Evolutionary conservation across 345 rosid genomes (phyloP).

Genomic region (Corchorus capsularis): DNA sequence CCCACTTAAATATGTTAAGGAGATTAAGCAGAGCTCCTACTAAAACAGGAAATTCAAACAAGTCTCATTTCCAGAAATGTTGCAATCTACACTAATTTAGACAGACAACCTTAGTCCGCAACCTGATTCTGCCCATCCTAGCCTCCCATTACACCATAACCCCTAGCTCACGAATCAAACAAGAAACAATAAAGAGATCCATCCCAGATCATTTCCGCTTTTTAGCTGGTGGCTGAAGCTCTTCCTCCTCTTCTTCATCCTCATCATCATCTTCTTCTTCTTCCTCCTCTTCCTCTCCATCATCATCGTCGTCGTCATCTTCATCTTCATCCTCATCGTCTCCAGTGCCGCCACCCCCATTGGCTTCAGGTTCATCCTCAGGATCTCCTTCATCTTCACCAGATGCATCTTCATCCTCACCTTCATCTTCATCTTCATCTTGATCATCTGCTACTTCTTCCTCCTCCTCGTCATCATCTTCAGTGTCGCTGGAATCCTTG

Average conservation of each 20-base stretch:
- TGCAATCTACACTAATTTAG: constrained; percentile 23
- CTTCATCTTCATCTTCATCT: constrained; percentile 51
- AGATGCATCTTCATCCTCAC: constrained; percentile 44
- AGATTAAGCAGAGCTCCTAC: background rate
- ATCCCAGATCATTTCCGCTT: constrained; percentile 48
- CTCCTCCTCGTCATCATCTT: constrained; percentile 48
- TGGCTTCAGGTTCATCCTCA: constrained; percentile 49
- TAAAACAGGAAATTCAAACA: constrained; percentile 7
- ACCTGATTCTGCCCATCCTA: constrained; percentile 19
- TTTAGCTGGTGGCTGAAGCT: constrained; percentile 61
- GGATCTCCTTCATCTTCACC: constrained; percentile 44
- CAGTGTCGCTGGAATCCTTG: constrained; percentile 50
- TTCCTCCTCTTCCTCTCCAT: constrained; percentile 15
- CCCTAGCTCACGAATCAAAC: constrained; percentile 10
- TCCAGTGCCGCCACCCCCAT: constrained; percentile 42
- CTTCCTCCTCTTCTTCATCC: constrained; percentile 48
- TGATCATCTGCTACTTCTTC: constrained; percentile 41
- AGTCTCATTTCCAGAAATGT: constrained; percentile 13
- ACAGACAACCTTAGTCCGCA: constrained; percentile 10
- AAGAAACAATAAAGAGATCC: background rate
- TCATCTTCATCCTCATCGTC: constrained; percentile 48
- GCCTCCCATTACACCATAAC: constrained; percentile 12
- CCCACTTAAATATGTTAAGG: background rate
- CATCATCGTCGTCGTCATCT: constrained; percentile 34
- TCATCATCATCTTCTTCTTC: constrained; percentile 40